Percentiles rank a stretch among this genome's conserved stretches.
phyloP scores from a whole-genome alignment of 768 basidiomycete species.

The Lentinula sp. region DNA sequence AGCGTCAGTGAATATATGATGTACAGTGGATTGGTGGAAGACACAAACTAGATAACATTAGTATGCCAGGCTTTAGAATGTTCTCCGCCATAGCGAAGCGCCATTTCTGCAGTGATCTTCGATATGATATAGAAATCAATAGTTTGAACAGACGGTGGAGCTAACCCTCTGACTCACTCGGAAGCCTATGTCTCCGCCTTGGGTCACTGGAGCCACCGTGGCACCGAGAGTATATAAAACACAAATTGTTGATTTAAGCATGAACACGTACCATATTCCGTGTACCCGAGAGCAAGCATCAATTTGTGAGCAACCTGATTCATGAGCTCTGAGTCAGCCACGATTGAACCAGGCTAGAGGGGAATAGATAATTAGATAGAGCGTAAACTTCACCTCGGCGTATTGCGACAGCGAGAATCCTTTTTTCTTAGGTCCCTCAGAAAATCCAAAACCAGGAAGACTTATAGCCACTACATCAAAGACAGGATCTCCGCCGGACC shows the following conservation, averaged over 20 bases:
- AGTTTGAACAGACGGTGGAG: constrained; percentile 8
- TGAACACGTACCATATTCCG: constrained; percentile 20
- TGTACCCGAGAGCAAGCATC: constrained; percentile 27
- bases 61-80: constrained; percentile 28
- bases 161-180: neutral
- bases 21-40: neutral
- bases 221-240: no score
- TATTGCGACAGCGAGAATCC: constrained; percentile 31
- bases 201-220: constrained; percentile 14
- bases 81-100: constrained; percentile 17
- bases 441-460: constrained; percentile 40
- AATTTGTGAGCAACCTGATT: constrained; percentile 19
- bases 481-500: constrained; percentile 26
- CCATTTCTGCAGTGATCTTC: constrained; percentile 21
- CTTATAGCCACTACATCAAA: constrained; percentile 43
- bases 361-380: neutral
- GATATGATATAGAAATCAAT: neutral
- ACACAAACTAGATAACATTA: constrained; percentile 20
- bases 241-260: neutral
- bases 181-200: constrained; percentile 31
- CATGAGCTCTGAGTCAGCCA: neutral
- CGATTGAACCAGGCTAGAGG: neutral
- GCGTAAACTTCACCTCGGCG: constrained; percentile 21
- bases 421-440: constrained; percentile 31
- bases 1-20: neutral